Evolutionary conservation across 768 basidiomycete species (phyloP).

Genomic region (Sistotremastrum niveocremeum): DNA sequence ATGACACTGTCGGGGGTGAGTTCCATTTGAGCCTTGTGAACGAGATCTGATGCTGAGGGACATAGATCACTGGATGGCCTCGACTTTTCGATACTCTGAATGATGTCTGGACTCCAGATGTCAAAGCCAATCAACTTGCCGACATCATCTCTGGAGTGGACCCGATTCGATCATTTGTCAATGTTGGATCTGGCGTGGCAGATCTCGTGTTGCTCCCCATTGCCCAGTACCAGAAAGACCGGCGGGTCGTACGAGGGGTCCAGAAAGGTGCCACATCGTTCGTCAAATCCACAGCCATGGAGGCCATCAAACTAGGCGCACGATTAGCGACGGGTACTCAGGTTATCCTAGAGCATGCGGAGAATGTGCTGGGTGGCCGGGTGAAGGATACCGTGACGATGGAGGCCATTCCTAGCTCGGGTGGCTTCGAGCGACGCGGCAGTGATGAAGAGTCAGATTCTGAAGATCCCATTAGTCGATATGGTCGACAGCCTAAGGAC

Average conservation of each 20-base stretch:
- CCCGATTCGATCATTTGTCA: conserved; percentile 92
- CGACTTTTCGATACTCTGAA: conserved; percentile 85
- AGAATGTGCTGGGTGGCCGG: conserved; percentile 74
- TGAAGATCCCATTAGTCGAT: conserved; percentile 62
- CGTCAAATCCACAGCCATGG: conserved; percentile 86
- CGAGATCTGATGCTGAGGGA: no score
- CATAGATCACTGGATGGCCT: conserved; percentile 85
- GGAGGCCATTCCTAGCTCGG: conserved; percentile 29
- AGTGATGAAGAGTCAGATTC: conserved; percentile 32
- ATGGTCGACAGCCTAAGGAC: conserved; percentile 81
- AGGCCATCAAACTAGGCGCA: conserved; percentile 91
- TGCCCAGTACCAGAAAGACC: conserved; percentile 95
- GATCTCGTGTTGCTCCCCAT: conserved; percentile 93
- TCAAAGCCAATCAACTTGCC: conserved; percentile 94
- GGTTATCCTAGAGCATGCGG: conserved; percentile 92
- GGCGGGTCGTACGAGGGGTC: conserved; percentile 79
- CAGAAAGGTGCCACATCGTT: conserved; percentile 92
- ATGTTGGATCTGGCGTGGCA: conserved; percentile 93
- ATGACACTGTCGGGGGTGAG: conserved; percentile 84
- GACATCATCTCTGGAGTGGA: conserved; percentile 95
- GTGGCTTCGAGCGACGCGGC: conserved; percentile 8
- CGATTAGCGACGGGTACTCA: conserved; percentile 93
- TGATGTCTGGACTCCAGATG: conserved; percentile 98
- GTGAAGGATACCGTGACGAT: conserved; percentile 52
- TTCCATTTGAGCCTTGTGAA: conserved; percentile 4